Percentiles rank a stretch among this genome's conserved stretches.
phyloP scores from a whole-genome alignment of 225 moss, liverwort and hornwort genomes.

The Pseudisothecium myosuroides region DNA sequence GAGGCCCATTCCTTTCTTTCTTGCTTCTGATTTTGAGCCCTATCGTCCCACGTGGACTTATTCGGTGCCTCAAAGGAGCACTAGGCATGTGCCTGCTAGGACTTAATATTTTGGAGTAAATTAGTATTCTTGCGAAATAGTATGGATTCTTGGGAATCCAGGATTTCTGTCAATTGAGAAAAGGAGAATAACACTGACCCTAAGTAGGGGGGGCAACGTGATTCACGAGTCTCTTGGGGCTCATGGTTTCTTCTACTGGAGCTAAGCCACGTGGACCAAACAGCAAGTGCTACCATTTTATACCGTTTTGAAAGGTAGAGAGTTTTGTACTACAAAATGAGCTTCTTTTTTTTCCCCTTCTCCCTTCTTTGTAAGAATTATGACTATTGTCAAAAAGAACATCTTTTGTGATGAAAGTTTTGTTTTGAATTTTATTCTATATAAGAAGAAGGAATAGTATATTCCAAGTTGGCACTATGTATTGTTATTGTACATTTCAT shows the following conservation, averaged over 20 bases:
- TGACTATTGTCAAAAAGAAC: background rate
- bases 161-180: background rate
- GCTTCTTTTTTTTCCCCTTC: rapidly evolving
- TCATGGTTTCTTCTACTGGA: too few species aligned
- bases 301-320: background rate
- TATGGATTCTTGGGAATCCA: background rate
- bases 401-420: background rate
- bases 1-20: background rate
- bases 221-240: background rate
- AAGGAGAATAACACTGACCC: background rate
- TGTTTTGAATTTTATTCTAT: background rate
- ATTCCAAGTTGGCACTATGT: rapidly evolving
- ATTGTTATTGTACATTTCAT: too few species aligned
- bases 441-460: rapidly evolving
- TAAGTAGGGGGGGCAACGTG: background rate
- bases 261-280: background rate
- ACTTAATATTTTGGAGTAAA: background rate
- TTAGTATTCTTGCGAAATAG: background rate
- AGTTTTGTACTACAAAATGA: background rate
- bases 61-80: background rate
- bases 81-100: background rate
- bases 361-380: background rate
- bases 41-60: background rate
- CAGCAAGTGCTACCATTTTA: background rate
- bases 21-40: background rate